Conservation (phyloP, 2,329 filamentous ascomycete species). For the Emydomyces testavorans region DNA sequence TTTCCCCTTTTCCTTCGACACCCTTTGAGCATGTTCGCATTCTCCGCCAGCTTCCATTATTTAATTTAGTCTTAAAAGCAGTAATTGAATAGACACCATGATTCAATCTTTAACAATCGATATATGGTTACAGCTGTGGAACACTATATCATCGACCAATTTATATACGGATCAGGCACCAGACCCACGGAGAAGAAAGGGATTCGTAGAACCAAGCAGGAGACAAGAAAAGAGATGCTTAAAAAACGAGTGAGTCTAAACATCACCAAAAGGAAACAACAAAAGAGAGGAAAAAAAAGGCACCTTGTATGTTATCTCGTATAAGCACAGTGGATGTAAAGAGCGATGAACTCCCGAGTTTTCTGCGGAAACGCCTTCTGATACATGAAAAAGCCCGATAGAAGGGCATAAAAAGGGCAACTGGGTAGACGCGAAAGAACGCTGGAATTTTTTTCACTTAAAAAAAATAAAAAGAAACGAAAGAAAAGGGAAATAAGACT, state of each 20-base stretch:
- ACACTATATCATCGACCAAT: not conserved
- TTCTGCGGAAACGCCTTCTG: not conserved
- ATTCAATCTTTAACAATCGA: too few species aligned
- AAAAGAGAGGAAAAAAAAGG: not conserved
- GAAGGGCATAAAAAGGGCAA: conserved; percentile 1
- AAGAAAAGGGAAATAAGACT: not conserved
- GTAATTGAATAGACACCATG: too few species aligned
- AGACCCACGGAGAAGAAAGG: not conserved
- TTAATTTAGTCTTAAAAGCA: too few species aligned
- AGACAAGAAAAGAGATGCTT: not conserved
- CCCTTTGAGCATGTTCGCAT: too few species aligned
- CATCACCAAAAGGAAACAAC: not conserved
- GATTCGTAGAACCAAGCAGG: too few species aligned
- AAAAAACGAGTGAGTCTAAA: not conserved
- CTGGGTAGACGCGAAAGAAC: too few species aligned
- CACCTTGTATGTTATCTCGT: not conserved
- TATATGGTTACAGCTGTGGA: too few species aligned
- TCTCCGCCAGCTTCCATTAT: not conserved
- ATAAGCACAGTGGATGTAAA: not conserved
- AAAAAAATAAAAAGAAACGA: conserved; percentile 8
- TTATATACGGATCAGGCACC: not conserved
- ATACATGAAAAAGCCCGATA: not conserved
- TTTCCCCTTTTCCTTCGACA: not conserved
- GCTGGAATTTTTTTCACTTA: too few species aligned
- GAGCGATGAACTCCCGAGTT: not conserved